A percentile compares a stretch with the other conserved stretches of the same genome.
Evolutionary conservation across 208 protist species (phyloP).

Genomic region (Paratrypanosoma confusum): DNA sequence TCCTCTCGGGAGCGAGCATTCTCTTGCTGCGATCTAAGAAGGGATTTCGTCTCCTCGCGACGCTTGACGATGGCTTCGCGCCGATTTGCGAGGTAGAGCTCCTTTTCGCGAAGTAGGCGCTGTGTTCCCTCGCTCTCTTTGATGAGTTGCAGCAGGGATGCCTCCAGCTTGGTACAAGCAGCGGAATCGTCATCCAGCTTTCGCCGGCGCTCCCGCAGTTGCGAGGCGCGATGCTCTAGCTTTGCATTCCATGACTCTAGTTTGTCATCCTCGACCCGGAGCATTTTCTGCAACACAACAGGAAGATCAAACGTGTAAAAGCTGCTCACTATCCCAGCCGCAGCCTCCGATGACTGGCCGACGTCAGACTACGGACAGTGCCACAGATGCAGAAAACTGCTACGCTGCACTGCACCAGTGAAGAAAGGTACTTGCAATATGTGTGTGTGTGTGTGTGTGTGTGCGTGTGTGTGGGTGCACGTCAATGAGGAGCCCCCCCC

Average conservation of each 20-base stretch:
- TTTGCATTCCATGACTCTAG: conserved; percentile 10
- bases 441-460: too few relatives aligned
- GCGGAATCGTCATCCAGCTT: conserved; percentile 13
- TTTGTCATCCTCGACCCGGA: conserved; percentile 4
- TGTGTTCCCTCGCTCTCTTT: conserved; percentile 23
- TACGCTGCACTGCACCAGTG: too few relatives aligned
- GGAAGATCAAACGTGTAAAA: too few relatives aligned
- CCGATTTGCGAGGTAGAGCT: conserved; percentile 13
- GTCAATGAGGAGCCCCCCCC: too few relatives aligned
- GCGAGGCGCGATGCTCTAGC: conserved; percentile 9
- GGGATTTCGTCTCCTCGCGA: conserved; percentile 1
- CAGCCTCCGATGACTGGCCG: too few relatives aligned
- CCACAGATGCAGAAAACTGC: too few relatives aligned
- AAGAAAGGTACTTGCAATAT: too few relatives aligned
- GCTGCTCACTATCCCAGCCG: too few relatives aligned
- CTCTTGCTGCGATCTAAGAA: conserved; percentile 1
- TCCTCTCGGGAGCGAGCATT: conserved; percentile 3
- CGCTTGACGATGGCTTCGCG: conserved; percentile 7
- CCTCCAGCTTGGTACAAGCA: conserved; percentile 21
- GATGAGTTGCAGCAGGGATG: conserved; percentile 22
- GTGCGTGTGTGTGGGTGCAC: too few relatives aligned
- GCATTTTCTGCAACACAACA: too few relatives aligned
- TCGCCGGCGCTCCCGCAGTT: conserved; percentile 6
- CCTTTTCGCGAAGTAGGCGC: conserved; percentile 12
- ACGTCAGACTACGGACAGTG: too few relatives aligned